Base-by-base conservation (phyloP, 2,329 filamentous ascomycete genomes). In the Phaeoacremonium minimum region DNA sequence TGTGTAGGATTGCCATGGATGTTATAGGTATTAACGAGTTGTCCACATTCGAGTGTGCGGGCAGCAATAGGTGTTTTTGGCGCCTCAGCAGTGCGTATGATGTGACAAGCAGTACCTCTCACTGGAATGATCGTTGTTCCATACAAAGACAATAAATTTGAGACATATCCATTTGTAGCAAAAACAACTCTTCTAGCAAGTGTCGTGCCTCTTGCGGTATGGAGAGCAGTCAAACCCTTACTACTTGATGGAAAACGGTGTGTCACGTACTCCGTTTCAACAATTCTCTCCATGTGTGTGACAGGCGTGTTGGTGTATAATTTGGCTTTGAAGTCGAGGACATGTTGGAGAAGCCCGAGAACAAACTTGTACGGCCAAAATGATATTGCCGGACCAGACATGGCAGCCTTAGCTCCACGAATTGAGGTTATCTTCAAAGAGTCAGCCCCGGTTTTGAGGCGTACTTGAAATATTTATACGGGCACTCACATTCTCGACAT, bases 301-400 rank as follows among this genome's bases (percentile, higher is more conserved):
- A 43, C 41, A 2, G 41, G 38, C 6, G 41, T 43, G 26, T 41
- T 35, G 4, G 41, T 43, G 34, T 43, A 37, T 9, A 43, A 4
- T 15, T 43, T 43, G 1, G 17, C 5, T 2, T 41, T 37, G 15
- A 14, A 32, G 3, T 17, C 16, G n/a, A 43, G 22, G 5, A 35
- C 32, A 19, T 35, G 12, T 35, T 43, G 31, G 7, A 43, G 29
- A 6, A 43, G 15, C n/a, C n/a, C 29, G 6, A 37, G 40, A 14
- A 43, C 41, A 12, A 43, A 38, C 15, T 41, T 43, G 6, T 43
- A 43, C 4, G 41, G 41, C 41, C 41, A 43, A 4, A 43, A 8
- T 6, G 41, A 43, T 17, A 37, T 37, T 3, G 35, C 32, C 1
- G 41, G 38, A 3, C 35, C 30, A 13, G 37, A 40, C 16, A 41